Evolutionary conservation across 768 basidiomycete genomes (phyloP), one percentile per base, ranked within the genome.

Genomic region (Tricholoma sp.): DNA sequence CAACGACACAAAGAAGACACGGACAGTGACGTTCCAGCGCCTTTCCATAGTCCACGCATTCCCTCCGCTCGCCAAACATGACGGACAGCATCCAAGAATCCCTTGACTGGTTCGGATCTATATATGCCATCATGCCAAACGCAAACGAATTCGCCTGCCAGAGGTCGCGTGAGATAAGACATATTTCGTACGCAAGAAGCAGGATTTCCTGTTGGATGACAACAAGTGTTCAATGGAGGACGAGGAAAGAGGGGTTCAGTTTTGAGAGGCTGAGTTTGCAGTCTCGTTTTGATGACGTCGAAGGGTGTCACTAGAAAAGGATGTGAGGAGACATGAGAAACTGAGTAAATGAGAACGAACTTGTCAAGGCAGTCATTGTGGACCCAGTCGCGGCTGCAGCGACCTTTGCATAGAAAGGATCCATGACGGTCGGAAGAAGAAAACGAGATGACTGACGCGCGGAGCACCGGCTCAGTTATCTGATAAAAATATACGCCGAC

Each of bases 221-320:
- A 92, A 66, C 91, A 91, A 59, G 75, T 75, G 66, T 79, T 78
- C 34, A 72, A 69, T 10, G 83, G 78, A 51, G 80, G 77, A 56
- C 75, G 77, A 55, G 82, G 77, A 66, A 83, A 80, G 28, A 83
- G 75, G 47, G 70, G 78, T 55, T 69, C 76, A 59, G 69, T 74
- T 66, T 70, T 69, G 18, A 79, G 74, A n/a, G 86, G 87, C 68
- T 91, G 94, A 0, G 97, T 98, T 70, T 99, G 97, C 15, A 99
- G 76, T 29, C 97, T 85, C 11, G 96, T 98, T 71, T 98, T 98
- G 62, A 98, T 81, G 54, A 99, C 94, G 72, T 99, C 97, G 70
- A 99, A 99, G 3, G 97, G 97, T 2, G 96, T 98, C 97, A 99
- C 96, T 98, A 68, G 32, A 32, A 53, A 41, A n/a, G 36, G 61